Base-by-base conservation (phyloP, 2,329 filamentous ascomycete genomes). In the Penicillium sp. region DNA sequence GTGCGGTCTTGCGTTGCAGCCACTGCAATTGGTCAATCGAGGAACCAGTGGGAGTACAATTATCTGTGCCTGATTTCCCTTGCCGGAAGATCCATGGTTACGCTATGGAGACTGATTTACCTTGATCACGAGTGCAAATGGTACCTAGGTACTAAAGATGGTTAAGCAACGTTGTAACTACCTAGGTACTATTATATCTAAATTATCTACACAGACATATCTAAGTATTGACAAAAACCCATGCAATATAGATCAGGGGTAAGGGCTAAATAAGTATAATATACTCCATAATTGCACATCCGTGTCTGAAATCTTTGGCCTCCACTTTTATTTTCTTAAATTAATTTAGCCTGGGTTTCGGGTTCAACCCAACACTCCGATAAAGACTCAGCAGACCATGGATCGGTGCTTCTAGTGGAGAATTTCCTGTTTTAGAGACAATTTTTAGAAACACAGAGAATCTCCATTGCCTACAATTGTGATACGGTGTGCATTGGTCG, bases 1-100 rank as follows among this genome's bases (percentile, higher is more conserved):
- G 63, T 64, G 67, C 59, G 61, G 53, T 59, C 62, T 60, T 59
- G 59, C 57, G 58, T 67, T 53, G 51, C 57, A 57, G 47, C 43
- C 5, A 11, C 3, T 57, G 52, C 50, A 51, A 70, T 69, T 68
- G 65, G 67, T 11, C 41, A 56, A 53, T 41, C 36, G 27, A 2
- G 11, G 42, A 40, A 2, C 27, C 46, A 32, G 35, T 48, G 8
- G 26, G n/a, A 47, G 16, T n/a, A 23, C 47, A 49, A 42, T 18
- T n/a, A 26, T 26, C 27, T n/a, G 50, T 52, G 19, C 50, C 50
- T 48, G 44, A 41, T 26, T 52, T 52, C 29, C 49, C 4, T 48
- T 40, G 13, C 35, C 26, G 35, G 36, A 40, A 30, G 26, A 49
- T 49, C 48, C 48, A 51, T 46, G 48, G 48, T 36, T 45, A 30